phyloP scores from a whole-genome alignment of 2,329 filamentous ascomycete species.

The Rutstroemia sp. region DNA sequence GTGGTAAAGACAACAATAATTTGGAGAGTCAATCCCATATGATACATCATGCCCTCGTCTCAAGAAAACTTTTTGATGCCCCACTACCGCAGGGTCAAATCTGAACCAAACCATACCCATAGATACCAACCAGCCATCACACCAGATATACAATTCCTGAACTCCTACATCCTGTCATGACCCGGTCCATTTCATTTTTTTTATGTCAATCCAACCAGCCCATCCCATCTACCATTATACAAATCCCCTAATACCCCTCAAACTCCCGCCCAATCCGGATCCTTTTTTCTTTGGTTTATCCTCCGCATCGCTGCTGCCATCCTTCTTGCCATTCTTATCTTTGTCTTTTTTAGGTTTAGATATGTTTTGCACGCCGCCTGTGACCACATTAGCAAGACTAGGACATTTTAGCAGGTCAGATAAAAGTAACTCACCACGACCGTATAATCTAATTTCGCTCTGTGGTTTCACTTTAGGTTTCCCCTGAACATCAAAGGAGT shows the following conservation, averaged over 20 bases:
- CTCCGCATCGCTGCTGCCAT: constrained; percentile 12
- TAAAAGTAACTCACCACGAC: constrained; percentile 40
- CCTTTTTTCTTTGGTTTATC: constrained; percentile 11
- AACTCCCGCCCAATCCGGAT: background rate
- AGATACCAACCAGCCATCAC: too few species aligned
- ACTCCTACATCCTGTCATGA: background rate
- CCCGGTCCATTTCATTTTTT: background rate
- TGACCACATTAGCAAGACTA: background rate
- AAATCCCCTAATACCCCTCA: background rate
- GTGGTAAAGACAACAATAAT: too few species aligned
- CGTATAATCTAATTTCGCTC: constrained; percentile 44
- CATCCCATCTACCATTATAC: background rate
- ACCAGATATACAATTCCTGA: background rate
- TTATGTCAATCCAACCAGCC: too few species aligned
- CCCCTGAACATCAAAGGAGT: constrained; percentile 31
- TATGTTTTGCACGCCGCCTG: constrained; percentile 6
- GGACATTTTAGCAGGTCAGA: background rate
- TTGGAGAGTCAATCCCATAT: too few species aligned
- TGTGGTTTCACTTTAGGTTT: constrained; percentile 40
- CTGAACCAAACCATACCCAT: too few species aligned
- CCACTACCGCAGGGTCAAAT: too few species aligned
- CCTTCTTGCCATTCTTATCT: constrained; percentile 1
- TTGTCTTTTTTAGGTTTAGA: background rate
- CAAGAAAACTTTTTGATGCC: too few species aligned
- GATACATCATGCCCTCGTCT: too few species aligned